Percentiles rank a stretch among this genome's conserved stretches.
Evolutionary conservation across 805 yeast species (phyloP).

Genomic region (Starmerella sp.): DNA sequence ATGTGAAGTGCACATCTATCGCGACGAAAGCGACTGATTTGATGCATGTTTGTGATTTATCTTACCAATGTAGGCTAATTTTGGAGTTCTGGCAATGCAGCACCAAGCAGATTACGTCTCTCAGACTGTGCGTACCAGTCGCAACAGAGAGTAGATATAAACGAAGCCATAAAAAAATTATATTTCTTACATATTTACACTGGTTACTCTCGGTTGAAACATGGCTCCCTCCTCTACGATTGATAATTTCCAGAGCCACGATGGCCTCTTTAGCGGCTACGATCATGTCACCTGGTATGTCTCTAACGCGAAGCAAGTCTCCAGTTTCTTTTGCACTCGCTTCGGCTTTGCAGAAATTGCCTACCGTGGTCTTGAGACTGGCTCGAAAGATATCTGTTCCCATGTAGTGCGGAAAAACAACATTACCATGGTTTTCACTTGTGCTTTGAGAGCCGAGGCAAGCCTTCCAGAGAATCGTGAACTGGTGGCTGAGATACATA

Average conservation of each 20-base stretch:
- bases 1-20: neutral
- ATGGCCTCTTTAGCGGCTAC: slow-evolving; percentile 29
- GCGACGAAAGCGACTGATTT: neutral
- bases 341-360: slow-evolving; percentile 60
- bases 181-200: too few species aligned
- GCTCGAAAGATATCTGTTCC: slow-evolving; percentile 41
- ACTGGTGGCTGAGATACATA: slow-evolving; percentile 33
- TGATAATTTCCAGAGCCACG: neutral
- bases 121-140: neutral
- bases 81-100: neutral
- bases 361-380: slow-evolving; percentile 57
- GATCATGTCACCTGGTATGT: slow-evolving; percentile 61
- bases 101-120: neutral
- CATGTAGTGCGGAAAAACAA: slow-evolving; percentile 52
- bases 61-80: neutral
- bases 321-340: slow-evolving; percentile 41
- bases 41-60: neutral
- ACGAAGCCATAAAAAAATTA: neutral
- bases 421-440: slow-evolving; percentile 39
- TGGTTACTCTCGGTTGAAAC: too few species aligned
- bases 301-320: slow-evolving; percentile 58
- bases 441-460: slow-evolving; percentile 30
- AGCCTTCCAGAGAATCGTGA: slow-evolving; percentile 23
- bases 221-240: neutral
- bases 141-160: neutral